Base-by-base conservation (phyloP, 495 filamentous ascomycete genomes). In the Aspergillus homomorphus region DNA sequence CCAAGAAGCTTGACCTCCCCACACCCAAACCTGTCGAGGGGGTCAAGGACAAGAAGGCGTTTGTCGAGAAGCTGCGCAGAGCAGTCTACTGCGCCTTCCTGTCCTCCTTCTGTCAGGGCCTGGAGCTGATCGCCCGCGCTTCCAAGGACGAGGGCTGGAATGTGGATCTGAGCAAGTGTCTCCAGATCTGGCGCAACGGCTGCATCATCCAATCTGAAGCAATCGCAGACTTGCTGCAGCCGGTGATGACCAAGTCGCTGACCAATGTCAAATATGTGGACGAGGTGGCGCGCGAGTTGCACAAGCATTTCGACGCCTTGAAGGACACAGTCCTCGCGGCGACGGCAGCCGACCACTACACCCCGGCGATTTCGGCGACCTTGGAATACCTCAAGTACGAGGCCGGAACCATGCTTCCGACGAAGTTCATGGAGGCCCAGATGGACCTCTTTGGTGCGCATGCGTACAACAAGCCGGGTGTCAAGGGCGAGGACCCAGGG, bases 391-490 rank as follows among this genome's bases (percentile, higher is more conserved):
- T 88, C 51, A 91, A 91, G 70, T 87, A 86, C 62, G 77, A 71
- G 44, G 78, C 75, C 14, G 82, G 81, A 3, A 76, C 78, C 7
- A 73, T 73, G 49, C 59, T 88, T 19, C 84, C 89, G 5, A 89
- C 87, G 10, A 78, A 83, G 64, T 90, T 90, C 62, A 86, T 87
- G 78, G 87, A 91, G 66, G 87, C 86, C 6, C 81, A 91, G 70
- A 75, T 90, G 76, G 86, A 91, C 66, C 90, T 84, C 59, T 91
- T 91, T 59, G 88, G 87, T n/a, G 78, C 79, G 10, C 87, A 89
- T 66, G 80, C 79, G 66, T 91, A 82, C 62, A 87, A 90, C 63
- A 74, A 74, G 56, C 70, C 72, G 0, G 69, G 72, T 12, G 62
- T 77, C 57, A 59, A 65, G 0, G 73, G 73, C n/a, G 75, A 77